Evolutionary conservation across 345 rosid species (phyloP).

Genomic region (Eucalyptus curtisii): DNA sequence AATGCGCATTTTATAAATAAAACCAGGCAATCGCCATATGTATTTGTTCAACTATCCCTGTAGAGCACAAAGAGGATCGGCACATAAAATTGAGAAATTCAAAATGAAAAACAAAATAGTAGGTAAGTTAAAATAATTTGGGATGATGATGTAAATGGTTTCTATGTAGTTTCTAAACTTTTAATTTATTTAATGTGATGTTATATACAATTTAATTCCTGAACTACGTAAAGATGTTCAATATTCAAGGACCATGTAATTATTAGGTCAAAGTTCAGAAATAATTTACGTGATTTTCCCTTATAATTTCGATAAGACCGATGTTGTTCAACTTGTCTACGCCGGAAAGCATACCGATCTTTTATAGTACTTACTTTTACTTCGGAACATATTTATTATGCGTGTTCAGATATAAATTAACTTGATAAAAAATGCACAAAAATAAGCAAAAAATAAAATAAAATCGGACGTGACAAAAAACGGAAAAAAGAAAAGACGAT

Average conservation of each 20-base stretch:
- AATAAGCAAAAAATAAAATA: too few species aligned
- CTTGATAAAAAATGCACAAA: not conserved
- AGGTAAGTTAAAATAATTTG: not conserved
- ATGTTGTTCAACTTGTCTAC: too few species aligned
- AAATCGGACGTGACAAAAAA: too few species aligned
- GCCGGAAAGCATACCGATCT: accelerated
- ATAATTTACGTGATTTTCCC: too few species aligned
- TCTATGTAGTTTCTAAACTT: accelerated
- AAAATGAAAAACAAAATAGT: not conserved
- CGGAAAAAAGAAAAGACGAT: not conserved
- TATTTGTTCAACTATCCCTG: not conserved
- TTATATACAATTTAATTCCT: too few species aligned
- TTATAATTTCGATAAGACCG: too few species aligned
- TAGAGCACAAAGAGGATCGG: not conserved
- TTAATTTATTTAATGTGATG: too few species aligned
- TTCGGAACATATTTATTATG: too few species aligned
- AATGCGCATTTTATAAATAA: not conserved
- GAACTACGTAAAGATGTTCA: too few species aligned
- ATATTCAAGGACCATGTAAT: accelerated
- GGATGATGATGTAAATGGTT: too few species aligned
- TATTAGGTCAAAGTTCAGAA: accelerated
- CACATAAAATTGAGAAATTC: not conserved
- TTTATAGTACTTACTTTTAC: too few species aligned
- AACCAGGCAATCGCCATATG: not conserved
- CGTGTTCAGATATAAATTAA: not conserved